These are phyloP conservation scores for Plectosphaerella plurivora DNA, from an alignment of 2,329 filamentous ascomycete genomes.

Conservation along the genomic window DNA sequence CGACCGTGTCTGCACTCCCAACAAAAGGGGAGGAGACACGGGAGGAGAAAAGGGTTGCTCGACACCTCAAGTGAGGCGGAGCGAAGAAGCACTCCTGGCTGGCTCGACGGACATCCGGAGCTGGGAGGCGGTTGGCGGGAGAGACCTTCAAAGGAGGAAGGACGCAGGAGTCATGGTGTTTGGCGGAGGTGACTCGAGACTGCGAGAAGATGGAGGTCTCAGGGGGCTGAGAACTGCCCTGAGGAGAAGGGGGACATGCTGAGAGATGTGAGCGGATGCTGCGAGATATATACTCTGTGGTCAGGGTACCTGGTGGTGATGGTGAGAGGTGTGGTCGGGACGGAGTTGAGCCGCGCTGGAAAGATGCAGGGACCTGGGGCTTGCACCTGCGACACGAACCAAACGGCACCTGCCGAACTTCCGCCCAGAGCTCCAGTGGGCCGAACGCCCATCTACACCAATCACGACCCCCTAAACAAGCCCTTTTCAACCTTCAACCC, in stretches of 20 bases:
- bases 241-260: constrained; percentile 4
- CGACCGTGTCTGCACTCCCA: background rate
- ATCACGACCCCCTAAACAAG: background rate
- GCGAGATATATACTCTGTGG: background rate
- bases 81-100: constrained; percentile 10
- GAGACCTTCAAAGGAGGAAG: constrained; percentile 5
- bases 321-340: constrained; percentile 11
- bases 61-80: constrained; percentile 5
- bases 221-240: constrained; percentile 11
- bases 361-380: constrained; percentile 3
- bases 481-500: no score
- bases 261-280: background rate
- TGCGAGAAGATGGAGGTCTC: constrained; percentile 9
- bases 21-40: background rate
- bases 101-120: constrained; percentile 6
- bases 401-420: background rate
- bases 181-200: constrained; percentile 8
- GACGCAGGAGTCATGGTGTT: background rate
- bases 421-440: background rate
- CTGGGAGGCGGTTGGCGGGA: constrained; percentile 9
- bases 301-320: background rate
- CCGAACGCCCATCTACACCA: background rate
- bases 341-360: constrained; percentile 9
- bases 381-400: background rate
- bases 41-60: background rate